Conservation (phyloP, 148 eudicot genomes). For the Cornus controversa region DNA sequence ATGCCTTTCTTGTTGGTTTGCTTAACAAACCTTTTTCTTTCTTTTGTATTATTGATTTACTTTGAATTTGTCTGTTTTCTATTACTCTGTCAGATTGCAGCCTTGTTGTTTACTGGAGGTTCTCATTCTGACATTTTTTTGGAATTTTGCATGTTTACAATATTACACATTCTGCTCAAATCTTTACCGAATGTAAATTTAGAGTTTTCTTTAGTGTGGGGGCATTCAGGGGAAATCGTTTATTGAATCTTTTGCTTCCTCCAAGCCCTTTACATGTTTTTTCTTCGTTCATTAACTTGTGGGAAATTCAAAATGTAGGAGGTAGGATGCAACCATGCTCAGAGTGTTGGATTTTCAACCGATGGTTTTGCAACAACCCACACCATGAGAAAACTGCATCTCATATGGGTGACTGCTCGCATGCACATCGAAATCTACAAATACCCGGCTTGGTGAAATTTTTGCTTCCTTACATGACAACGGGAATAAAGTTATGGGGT, state of each 20-base stretch:
- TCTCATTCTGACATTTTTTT: not conserved
- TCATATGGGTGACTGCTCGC: slow-evolving; percentile 98
- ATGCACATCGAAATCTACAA: slow-evolving; percentile 94
- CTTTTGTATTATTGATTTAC: not conserved
- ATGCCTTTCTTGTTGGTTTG: not conserved
- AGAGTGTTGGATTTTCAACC: slow-evolving; percentile 88
- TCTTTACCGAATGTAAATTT: not conserved
- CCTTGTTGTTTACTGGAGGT: not conserved
- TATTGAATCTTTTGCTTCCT: not conserved
- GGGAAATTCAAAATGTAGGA: slow-evolving; percentile 55
- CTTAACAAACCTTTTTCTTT: not conserved
- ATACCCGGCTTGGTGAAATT: slow-evolving; percentile 80
- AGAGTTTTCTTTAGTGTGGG: not conserved
- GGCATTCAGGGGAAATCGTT: too few species aligned
- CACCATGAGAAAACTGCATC: slow-evolving; percentile 87
- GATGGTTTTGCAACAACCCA: slow-evolving; percentile 97
- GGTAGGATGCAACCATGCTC: slow-evolving; percentile 98
- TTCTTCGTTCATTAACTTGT: not conserved
- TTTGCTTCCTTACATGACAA: slow-evolving; percentile 1
- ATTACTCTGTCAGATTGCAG: not conserved
- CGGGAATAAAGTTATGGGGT: not conserved
- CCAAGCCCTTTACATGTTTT: not conserved
- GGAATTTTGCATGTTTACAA: not conserved
- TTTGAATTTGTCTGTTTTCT: not conserved
- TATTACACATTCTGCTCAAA: not conserved